Percentiles rank a stretch among this genome's conserved stretches.
Conservation (phyloP, 2,329 filamentous ascomycete genomes). For the Nigrograna mackinnonii region DNA sequence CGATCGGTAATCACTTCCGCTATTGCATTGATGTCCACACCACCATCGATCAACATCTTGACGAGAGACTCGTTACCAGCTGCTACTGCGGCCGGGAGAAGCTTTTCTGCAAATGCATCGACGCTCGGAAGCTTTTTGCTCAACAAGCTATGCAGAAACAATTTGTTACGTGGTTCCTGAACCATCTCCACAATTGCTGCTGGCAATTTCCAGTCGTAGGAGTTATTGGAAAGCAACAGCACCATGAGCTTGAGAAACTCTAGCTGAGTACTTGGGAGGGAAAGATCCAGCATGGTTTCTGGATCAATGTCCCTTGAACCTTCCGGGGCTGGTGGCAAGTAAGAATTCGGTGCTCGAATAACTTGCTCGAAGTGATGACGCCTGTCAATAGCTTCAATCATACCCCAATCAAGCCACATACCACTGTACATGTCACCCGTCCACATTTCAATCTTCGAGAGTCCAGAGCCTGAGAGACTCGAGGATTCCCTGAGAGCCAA, state of each 20-base stretch:
- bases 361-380: neutral
- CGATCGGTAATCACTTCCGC: no score
- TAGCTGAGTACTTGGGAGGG: neutral
- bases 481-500: no score
- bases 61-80: neutral
- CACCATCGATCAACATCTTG: neutral
- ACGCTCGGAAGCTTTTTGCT: neutral
- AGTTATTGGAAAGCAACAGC: no score
- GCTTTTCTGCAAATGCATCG: neutral
- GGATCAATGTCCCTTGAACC: neutral
- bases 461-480: no score
- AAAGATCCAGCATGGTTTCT: neutral
- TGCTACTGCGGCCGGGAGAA: neutral
- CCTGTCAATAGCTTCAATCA: neutral
- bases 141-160: neutral
- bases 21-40: no score
- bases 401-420: neutral
- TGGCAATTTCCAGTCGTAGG: no score
- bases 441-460: neutral
- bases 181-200: no score
- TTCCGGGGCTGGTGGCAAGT: neutral
- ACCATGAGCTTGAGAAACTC: slow-evolving; percentile 1
- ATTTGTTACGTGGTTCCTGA: no score
- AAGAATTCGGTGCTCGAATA: neutral
- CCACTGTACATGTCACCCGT: neutral